These are phyloP conservation scores for Nakazawaea molendinolei DNA, from an alignment of 805 yeast species.

Conservation along the genomic window DNA sequence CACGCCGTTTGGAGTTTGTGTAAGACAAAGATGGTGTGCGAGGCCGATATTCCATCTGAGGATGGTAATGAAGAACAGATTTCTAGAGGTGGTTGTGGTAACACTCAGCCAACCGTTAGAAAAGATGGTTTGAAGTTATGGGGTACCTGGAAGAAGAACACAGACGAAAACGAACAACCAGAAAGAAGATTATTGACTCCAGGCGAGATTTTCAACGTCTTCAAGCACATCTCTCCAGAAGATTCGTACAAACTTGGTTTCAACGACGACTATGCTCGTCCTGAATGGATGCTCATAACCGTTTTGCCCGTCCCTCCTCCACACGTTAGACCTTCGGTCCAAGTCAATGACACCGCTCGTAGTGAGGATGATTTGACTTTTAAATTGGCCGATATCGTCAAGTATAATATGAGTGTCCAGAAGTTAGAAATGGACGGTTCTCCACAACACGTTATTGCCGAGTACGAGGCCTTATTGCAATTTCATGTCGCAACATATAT, in stretches of 20 bases:
- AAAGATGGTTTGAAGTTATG: conserved; percentile 92
- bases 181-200: conserved; percentile 87
- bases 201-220: conserved; percentile 82
- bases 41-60: conserved; percentile 70
- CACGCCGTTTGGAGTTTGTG: conserved; percentile 95
- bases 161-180: conserved; percentile 82
- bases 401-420: conserved; percentile 96
- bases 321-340: conserved; percentile 97
- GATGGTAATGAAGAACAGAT: conserved; percentile 38
- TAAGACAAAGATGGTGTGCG: conserved; percentile 92
- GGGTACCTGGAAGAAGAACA: conserved; percentile 94
- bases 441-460: conserved; percentile 96
- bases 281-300: conserved; percentile 96
- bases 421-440: conserved; percentile 97
- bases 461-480: conserved; percentile 90
- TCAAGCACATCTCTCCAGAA: conserved; percentile 81
- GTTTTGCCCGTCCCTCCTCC: conserved; percentile 99
- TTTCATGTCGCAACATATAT: conserved; percentile 98
- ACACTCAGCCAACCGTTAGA: conserved; percentile 90
- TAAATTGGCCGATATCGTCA: conserved; percentile 91
- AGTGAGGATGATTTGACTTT: conserved; percentile 99
- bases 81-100: conserved; percentile 97
- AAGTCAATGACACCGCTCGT: conserved; percentile 95
- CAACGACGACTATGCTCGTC: conserved; percentile 94
- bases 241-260: conserved; percentile 83